These are phyloP conservation scores for Cyberlindnera sargentensis DNA, from an alignment of 805 yeast genomes.

Conservation along the genomic window DNA sequence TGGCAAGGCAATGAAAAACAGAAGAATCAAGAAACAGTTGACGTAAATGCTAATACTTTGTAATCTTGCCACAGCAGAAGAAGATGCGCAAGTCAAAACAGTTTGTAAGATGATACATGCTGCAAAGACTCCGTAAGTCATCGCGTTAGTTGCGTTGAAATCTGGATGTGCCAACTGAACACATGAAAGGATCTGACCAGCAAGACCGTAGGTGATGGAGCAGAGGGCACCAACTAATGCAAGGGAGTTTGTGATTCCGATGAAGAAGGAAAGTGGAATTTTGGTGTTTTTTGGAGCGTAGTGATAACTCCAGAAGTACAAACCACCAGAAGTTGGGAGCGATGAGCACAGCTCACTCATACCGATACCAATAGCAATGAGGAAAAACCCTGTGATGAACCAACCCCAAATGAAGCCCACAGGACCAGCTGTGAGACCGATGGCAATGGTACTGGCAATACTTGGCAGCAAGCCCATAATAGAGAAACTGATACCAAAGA, in stretches of 20 bases:
- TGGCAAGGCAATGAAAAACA: conserved; percentile 50
- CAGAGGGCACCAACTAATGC: conserved; percentile 58
- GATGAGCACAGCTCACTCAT: conserved; percentile 57
- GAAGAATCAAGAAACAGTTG: conserved; percentile 39
- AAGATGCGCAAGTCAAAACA: conserved; percentile 43
- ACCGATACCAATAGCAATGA: conserved; percentile 46
- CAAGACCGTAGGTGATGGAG: conserved; percentile 59
- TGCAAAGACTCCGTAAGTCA: conserved; percentile 52
- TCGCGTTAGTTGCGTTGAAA: conserved; percentile 45
- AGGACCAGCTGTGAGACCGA: conserved; percentile 52
- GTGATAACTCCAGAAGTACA: conserved; percentile 54
- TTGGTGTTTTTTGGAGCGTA: conserved; percentile 47
- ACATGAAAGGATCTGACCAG: conserved; percentile 45
- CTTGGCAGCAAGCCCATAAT: conserved; percentile 61
- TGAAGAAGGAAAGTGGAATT: conserved; percentile 45
- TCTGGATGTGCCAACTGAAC: conserved; percentile 39
- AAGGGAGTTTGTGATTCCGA: conserved; percentile 57
- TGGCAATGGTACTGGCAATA: conserved; percentile 43
- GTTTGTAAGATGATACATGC: conserved; percentile 47
- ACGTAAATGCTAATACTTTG: conserved; percentile 48
- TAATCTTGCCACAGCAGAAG: conserved; percentile 43
- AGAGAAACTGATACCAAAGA: conserved; percentile 59
- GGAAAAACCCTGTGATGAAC: conserved; percentile 48
- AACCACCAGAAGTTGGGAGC: conserved; percentile 67
- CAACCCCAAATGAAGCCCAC: conserved; percentile 59